phyloP scores from a whole-genome alignment of 2,329 filamentous ascomycete genomes.

The Cytospora chrysosperma region DNA sequence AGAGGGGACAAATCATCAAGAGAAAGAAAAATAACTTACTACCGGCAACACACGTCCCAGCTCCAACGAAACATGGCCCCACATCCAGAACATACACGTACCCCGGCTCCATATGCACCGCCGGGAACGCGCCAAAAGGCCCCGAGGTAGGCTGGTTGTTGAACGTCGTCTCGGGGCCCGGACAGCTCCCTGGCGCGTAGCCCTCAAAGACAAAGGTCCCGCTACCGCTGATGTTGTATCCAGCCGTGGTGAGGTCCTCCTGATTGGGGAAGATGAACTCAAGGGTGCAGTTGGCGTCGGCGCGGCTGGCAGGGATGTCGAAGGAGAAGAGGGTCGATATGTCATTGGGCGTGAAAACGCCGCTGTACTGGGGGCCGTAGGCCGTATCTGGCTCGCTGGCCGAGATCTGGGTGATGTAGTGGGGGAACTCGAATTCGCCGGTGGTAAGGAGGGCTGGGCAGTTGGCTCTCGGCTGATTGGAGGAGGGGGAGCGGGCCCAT shows the following conservation, averaged over 20 bases:
- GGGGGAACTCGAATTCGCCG: constrained; percentile 33
- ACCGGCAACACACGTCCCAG: constrained; percentile 34
- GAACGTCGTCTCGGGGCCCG: constrained; percentile 32
- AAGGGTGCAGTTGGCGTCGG: constrained; percentile 46
- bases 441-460: constrained; percentile 32
- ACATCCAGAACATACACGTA: constrained; percentile 35
- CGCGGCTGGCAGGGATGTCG: constrained; percentile 39
- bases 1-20: too few relatives aligned
- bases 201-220: constrained; percentile 38
- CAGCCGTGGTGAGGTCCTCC: constrained; percentile 35
- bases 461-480: constrained; percentile 26
- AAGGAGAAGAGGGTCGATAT: constrained; percentile 44
- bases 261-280: constrained; percentile 44
- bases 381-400: constrained; percentile 35
- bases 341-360: constrained; percentile 38
- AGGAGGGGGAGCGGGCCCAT: not conserved
- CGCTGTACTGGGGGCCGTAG: constrained; percentile 40
- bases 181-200: constrained; percentile 32
- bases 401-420: constrained; percentile 36
- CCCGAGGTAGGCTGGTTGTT: constrained; percentile 32
- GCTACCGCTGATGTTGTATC: constrained; percentile 36
- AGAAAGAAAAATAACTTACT: constrained; percentile 5
- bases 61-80: constrained; percentile 32
- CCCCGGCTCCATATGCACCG: constrained; percentile 36
- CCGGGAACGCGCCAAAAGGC: constrained; percentile 31